Percentiles rank a stretch among this genome's conserved stretches.
Evolutionary conservation across 1,284 basidiomycete species (phyloP).

Genomic region (Fomes fomentarius): DNA sequence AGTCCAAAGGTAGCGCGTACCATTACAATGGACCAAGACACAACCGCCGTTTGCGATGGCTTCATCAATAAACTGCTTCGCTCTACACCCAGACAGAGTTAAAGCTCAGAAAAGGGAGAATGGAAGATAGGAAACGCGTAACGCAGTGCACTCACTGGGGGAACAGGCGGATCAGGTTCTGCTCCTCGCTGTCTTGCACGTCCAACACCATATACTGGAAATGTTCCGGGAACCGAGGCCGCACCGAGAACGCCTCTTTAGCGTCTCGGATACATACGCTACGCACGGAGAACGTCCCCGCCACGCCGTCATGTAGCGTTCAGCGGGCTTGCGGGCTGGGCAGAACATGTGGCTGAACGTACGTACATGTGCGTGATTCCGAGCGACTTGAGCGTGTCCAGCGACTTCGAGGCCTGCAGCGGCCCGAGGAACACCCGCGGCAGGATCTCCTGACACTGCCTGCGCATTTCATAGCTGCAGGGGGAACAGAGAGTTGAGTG

Average conservation of each 20-base stretch:
- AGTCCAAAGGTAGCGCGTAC: slow-evolving; percentile 43
- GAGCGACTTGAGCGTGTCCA: slow-evolving; percentile 65
- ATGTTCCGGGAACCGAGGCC: slow-evolving; percentile 80
- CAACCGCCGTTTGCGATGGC: slow-evolving; percentile 71
- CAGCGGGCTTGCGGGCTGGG: slow-evolving; percentile 1
- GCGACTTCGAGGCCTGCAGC: slow-evolving; percentile 84
- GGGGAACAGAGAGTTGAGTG: neutral
- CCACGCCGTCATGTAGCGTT: slow-evolving; percentile 7
- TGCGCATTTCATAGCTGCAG: slow-evolving; percentile 91
- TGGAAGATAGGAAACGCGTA: neutral
- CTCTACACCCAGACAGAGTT: slow-evolving; percentile 44
- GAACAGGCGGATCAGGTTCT: slow-evolving; percentile 86
- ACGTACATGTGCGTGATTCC: slow-evolving; percentile 94
- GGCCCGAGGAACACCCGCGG: slow-evolving; percentile 86
- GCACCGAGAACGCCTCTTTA: slow-evolving; percentile 87
- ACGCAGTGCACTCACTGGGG: slow-evolving; percentile 55
- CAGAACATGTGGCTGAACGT: slow-evolving; percentile 34
- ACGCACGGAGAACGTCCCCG: neutral
- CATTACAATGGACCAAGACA: slow-evolving; percentile 91
- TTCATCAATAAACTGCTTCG: slow-evolving; percentile 78
- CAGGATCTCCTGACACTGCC: slow-evolving; percentile 91
- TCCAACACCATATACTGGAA: slow-evolving; percentile 85
- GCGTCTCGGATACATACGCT: slow-evolving; percentile 88
- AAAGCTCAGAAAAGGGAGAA: neutral
- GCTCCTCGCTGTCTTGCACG: slow-evolving; percentile 89